phyloP scores from a whole-genome alignment of 2,329 filamentous ascomycete genomes.

The Clarireedia paspali region DNA sequence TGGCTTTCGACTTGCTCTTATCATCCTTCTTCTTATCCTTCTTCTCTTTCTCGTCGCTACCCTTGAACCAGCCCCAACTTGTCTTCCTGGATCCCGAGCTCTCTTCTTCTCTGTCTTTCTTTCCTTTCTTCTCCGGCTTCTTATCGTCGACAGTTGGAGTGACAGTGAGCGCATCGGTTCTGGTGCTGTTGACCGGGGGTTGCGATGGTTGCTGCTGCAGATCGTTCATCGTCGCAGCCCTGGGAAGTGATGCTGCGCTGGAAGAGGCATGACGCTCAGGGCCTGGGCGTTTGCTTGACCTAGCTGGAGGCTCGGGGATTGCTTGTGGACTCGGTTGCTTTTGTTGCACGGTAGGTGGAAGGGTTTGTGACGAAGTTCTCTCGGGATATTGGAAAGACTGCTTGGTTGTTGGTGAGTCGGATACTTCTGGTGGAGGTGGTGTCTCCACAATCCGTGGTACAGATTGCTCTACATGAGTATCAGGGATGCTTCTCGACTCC shows the following conservation, averaged over 20 bases:
- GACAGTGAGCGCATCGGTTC: conserved; percentile 72
- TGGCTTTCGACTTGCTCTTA: conserved; percentile 53
- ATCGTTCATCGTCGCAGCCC: conserved; percentile 40
- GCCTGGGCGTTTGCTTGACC: conserved; percentile 36
- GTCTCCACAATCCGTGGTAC: conserved; percentile 61
- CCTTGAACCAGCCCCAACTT: conserved; percentile 76
- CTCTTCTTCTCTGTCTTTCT: conserved; percentile 51
- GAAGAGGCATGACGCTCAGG: conserved; percentile 26
- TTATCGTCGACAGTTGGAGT: conserved; percentile 76
- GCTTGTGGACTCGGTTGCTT: conserved; percentile 24
- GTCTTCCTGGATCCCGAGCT: conserved; percentile 63
- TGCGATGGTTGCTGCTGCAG: conserved; percentile 57
- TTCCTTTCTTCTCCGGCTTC: conserved; percentile 66
- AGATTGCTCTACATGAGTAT: conserved; percentile 26
- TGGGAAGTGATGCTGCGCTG: neutral
- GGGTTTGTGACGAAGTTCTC: conserved; percentile 7
- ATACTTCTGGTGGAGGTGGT: conserved; percentile 34
- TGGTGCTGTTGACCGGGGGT: conserved; percentile 59
- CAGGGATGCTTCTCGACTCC: conserved; percentile 20
- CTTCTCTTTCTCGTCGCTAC: conserved; percentile 67
- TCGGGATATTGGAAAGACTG: conserved; percentile 12
- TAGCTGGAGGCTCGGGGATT: conserved; percentile 39
- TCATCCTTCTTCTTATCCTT: conserved; percentile 58
- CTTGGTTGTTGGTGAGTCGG: conserved; percentile 9
- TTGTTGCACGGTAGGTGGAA: conserved; percentile 38